A percentile compares a stretch with the other conserved stretches of the same genome.
phyloP scores from a whole-genome alignment of 169 alveolate genomes.

The Plasmodium gaboni region DNA sequence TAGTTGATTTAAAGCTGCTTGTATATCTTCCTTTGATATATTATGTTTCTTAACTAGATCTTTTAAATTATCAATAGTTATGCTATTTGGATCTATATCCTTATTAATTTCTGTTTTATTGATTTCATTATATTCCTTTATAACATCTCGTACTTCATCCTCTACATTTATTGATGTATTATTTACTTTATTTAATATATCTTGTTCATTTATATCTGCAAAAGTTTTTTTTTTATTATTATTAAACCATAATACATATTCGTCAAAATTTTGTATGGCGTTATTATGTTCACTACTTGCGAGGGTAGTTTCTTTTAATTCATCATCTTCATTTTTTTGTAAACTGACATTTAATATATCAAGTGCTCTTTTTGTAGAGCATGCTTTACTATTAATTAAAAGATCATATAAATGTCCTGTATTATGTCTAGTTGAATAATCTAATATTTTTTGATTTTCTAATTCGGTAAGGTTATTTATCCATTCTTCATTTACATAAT shows the following conservation, averaged over 20 bases:
- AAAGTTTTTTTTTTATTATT: slow-evolving; percentile 54
- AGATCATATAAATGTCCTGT: slow-evolving; percentile 69
- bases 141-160: slow-evolving; percentile 41
- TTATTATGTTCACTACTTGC: slow-evolving; percentile 59
- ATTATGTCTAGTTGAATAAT: slow-evolving; percentile 50
- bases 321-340: slow-evolving; percentile 40
- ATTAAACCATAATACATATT: slow-evolving; percentile 54
- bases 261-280: slow-evolving; percentile 65
- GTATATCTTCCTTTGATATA: slow-evolving; percentile 61
- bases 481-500: slow-evolving; percentile 64
- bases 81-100: slow-evolving; percentile 56
- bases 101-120: slow-evolving; percentile 20
- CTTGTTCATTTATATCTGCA: slow-evolving; percentile 17
- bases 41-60: slow-evolving; percentile 71
- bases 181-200: slow-evolving; percentile 8
- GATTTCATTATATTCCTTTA: slow-evolving; percentile 35
- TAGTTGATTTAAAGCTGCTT: slow-evolving; percentile 62
- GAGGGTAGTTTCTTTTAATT: slow-evolving; percentile 29
- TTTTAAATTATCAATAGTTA: slow-evolving; percentile 63
- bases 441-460: slow-evolving; percentile 70
- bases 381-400: slow-evolving; percentile 72
- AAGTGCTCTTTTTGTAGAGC: slow-evolving; percentile 69
- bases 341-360: slow-evolving; percentile 39
- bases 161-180: slow-evolving; percentile 12
- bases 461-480: slow-evolving; percentile 57